These are phyloP conservation scores for Ophiostoma sp. DNA, from an alignment of 2,329 filamentous ascomycete genomes.

Conservation along the genomic window DNA sequence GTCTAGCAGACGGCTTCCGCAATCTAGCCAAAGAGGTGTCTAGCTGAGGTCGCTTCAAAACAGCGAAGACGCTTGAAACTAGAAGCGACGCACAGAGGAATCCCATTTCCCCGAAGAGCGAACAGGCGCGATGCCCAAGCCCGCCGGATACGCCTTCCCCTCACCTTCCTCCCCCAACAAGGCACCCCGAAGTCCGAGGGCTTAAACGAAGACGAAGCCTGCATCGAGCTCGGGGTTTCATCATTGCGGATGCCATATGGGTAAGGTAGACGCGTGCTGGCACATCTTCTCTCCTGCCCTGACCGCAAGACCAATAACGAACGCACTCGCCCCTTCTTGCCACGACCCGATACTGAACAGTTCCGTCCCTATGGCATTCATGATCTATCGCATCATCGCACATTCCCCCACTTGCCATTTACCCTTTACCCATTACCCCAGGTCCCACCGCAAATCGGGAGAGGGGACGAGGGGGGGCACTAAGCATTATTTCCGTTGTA, in stretches of 20 bases:
- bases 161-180: slow-evolving; percentile 1
- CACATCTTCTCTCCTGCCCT: too few species aligned
- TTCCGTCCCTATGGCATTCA: not conserved
- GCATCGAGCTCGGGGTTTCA: too few species aligned
- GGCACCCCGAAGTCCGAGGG: not conserved
- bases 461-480: not conserved
- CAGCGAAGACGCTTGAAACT: too few species aligned
- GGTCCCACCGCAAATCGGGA: slow-evolving; percentile 7
- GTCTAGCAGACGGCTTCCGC: not conserved
- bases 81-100: not conserved
- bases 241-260: not conserved
- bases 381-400: not conserved
- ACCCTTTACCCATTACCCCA: slow-evolving; percentile 4
- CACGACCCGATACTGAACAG: not conserved
- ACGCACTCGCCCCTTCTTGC: not conserved
- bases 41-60: not conserved
- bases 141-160: not conserved
- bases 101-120: slow-evolving; percentile 8
- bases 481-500: not conserved
- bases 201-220: not conserved
- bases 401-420: slow-evolving; percentile 10
- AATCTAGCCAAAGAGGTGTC: not conserved
- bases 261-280: too few species aligned
- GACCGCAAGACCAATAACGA: too few species aligned
- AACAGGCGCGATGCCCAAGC: not conserved